Base-by-base conservation (phyloP, 805 yeast species). In the Yamadazyma laniorum region DNA sequence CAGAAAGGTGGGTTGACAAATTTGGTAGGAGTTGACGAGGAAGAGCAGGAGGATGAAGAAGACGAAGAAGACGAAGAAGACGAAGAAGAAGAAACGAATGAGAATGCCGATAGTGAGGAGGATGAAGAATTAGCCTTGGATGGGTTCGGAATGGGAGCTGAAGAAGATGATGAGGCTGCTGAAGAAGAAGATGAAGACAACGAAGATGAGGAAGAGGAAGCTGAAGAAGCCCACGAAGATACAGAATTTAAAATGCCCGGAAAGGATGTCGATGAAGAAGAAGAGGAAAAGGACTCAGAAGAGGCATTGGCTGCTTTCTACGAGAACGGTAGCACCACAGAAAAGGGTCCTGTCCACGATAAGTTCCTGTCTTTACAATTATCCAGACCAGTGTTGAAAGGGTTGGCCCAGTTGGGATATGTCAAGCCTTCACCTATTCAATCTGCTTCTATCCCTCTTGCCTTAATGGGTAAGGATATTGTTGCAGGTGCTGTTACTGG, bases 401-500 rank as follows among this genome's bases (percentile, higher is more conserved):
- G 95, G 26, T 65, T 93, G 37, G 72, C 85, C 11, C 80, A 80
- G 22, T 69, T 93, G 26, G 95, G 95, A 5, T 93, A 90, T 59
- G 57, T 79, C n/a, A 77, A 75, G 34, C 99, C 99, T 6, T 85
- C 97, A 0, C 95, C 96, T 11, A 87, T 93, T 66, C 99, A 93
- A 68, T 73, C 90, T 44, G 85, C 96, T 1, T 79, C 95, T 6
- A 90, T 93, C 45, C 99, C 99, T 11, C 80, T 91, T 40, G 96
- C 96, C 1, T 70, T 93, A 28, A 59, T 86, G 45, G 99, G 99
- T 53, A 91, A 87, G 57, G 99, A 93, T 63, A 80, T 93, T 35
- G 96, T 93, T 53, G 99, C 98, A 13, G 98, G 98, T 71, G 99
- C 99, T 25, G 96, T 87, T 17, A 93, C 99, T 4, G 99, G 99